phyloP scores from a whole-genome alignment of 1,284 basidiomycete species.

The Termitomyces sp. region DNA sequence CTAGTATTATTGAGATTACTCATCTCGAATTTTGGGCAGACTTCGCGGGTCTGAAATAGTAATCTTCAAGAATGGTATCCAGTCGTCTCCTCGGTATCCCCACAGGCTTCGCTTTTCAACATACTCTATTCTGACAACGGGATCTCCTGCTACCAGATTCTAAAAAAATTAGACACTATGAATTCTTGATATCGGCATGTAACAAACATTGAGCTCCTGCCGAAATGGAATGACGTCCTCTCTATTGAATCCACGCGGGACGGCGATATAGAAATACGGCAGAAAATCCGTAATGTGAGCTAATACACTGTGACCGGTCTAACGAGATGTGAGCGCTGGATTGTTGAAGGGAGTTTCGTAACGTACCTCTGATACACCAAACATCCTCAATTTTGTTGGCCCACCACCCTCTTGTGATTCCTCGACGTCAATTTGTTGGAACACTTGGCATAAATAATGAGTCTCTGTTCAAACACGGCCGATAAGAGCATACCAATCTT shows the following conservation, averaged over 20 bases:
- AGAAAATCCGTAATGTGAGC: constrained; percentile 76
- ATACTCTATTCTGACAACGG: constrained; percentile 56
- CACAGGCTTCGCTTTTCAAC: constrained; percentile 72
- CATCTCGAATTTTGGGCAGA: constrained; percentile 86
- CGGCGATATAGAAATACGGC: constrained; percentile 88
- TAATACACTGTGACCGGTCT: constrained; percentile 86
- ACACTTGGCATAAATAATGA: constrained; percentile 45
- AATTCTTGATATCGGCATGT: background rate
- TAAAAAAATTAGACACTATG: constrained; percentile 10
- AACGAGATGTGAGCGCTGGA: background rate
- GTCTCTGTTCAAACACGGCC: background rate
- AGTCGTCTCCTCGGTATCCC: constrained; percentile 84
- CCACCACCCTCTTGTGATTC: constrained; percentile 54
- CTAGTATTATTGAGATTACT: constrained; percentile 36
- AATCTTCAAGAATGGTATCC: constrained; percentile 79
- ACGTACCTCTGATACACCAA: constrained; percentile 79
- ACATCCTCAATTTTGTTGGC: constrained; percentile 66
- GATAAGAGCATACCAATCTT: constrained; percentile 42
- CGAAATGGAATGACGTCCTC: constrained; percentile 64
- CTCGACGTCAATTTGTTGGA: constrained; percentile 94
- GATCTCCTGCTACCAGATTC: constrained; percentile 20
- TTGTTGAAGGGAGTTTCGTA: background rate
- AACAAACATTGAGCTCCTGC: constrained; percentile 73
- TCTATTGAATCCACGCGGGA: constrained; percentile 75
- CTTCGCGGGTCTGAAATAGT: constrained; percentile 67